Percentiles rank a stretch among this genome's conserved stretches.
These are phyloP conservation scores for Pythium sukuiense DNA, from an alignment of 352 stramenopile genomes.

Conservation along the genomic window DNA sequence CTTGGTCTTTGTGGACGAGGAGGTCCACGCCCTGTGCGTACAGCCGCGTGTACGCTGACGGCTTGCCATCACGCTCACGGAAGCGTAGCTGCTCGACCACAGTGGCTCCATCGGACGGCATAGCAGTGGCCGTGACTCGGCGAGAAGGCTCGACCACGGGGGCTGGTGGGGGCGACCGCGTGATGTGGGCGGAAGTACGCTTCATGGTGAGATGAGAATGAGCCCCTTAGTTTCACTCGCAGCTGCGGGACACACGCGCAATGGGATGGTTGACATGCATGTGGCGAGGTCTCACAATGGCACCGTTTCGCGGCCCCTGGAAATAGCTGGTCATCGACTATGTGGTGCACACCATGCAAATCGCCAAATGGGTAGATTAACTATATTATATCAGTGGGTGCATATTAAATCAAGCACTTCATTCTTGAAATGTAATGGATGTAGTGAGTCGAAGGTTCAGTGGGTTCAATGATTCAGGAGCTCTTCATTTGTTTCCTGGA, in stretches of 20 bases:
- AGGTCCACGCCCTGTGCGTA: constrained; percentile 58
- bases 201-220: constrained; percentile 18
- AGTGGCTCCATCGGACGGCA: background rate
- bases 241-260: background rate
- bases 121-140: background rate
- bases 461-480: background rate
- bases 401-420: background rate
- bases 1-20: constrained; percentile 55
- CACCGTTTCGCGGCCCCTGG: background rate
- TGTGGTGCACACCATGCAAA: background rate
- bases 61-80: constrained; percentile 23
- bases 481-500: background rate
- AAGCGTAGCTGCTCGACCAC: constrained; percentile 24
- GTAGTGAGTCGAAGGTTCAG: background rate
- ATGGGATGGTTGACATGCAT: background rate
- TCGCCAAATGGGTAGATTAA: background rate
- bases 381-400: background rate
- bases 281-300: background rate
- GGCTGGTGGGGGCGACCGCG: background rate
- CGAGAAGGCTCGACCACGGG: background rate
- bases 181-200: constrained; percentile 14
- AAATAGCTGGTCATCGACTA: background rate
- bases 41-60: constrained; percentile 45
- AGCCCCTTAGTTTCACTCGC: too few relatives aligned
- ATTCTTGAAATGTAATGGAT: background rate